phyloP scores from a whole-genome alignment of 2,329 filamentous ascomycete genomes.

The Byssothecium circinans region DNA sequence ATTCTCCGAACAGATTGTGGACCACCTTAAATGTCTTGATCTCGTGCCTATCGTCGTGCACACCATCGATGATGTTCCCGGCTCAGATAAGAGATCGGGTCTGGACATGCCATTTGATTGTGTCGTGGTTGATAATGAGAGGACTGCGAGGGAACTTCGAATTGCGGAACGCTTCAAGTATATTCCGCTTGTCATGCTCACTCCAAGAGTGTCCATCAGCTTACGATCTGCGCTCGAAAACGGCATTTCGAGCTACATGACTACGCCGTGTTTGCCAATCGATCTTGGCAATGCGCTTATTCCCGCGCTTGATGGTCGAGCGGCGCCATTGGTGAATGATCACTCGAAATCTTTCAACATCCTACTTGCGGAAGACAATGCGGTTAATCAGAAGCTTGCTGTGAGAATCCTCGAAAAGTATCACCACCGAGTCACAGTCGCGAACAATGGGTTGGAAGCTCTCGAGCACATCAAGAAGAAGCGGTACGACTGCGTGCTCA shows the following conservation, averaged over 20 bases:
- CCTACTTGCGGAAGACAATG: slow-evolving; percentile 92
- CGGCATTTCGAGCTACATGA: slow-evolving; percentile 99
- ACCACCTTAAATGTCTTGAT: slow-evolving; percentile 76
- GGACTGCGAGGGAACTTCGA: slow-evolving; percentile 81
- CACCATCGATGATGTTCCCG: slow-evolving; percentile 67
- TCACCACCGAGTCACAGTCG: slow-evolving; percentile 87
- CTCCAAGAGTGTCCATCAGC: slow-evolving; percentile 84
- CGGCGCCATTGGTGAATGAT: slow-evolving; percentile 86
- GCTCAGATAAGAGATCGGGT: slow-evolving; percentile 47
- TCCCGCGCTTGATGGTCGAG: slow-evolving; percentile 88
- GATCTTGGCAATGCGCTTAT: slow-evolving; percentile 96
- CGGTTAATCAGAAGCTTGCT: slow-evolving; percentile 92
- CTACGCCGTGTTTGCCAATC: slow-evolving; percentile 89
- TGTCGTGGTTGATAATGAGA: slow-evolving; percentile 91
- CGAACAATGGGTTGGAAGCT: slow-evolving; percentile 91
- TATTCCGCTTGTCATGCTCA: slow-evolving; percentile 89
- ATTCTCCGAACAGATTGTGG: slow-evolving; percentile 72
- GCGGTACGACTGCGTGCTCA: slow-evolving; percentile 93
- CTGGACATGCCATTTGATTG: slow-evolving; percentile 77
- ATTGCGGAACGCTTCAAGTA: slow-evolving; percentile 96
- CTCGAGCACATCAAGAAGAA: slow-evolving; percentile 89
- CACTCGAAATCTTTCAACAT: slow-evolving; percentile 96
- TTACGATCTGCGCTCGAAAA: slow-evolving; percentile 92
- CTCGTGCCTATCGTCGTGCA: slow-evolving; percentile 83
- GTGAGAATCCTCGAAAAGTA: slow-evolving; percentile 98